Conservation (phyloP, 2,329 filamentous ascomycete genomes). For the Blumeriella jaapii region DNA sequence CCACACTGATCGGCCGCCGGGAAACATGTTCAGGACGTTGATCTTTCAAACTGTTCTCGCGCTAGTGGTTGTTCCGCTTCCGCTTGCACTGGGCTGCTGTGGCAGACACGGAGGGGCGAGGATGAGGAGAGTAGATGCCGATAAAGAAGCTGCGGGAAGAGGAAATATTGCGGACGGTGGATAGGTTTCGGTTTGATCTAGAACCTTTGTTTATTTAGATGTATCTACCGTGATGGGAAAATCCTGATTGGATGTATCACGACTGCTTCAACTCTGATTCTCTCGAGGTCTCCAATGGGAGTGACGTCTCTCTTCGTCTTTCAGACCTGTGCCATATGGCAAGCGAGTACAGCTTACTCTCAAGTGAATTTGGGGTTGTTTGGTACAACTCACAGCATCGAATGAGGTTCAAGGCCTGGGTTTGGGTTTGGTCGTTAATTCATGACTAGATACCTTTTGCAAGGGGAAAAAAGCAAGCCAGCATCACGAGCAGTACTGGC, state of each 20-base stretch:
- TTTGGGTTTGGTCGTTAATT: no score
- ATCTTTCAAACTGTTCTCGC: constrained; percentile 70
- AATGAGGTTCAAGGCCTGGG: no score
- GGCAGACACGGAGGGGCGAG: constrained; percentile 43
- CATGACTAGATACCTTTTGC: no score
- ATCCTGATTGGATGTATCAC: background rate
- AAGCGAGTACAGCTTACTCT: no score
- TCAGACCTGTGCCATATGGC: no score
- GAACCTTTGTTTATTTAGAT: background rate
- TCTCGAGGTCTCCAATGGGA: background rate
- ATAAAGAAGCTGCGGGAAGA: constrained; percentile 15
- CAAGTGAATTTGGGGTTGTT: no score
- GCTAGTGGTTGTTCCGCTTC: constrained; percentile 51
- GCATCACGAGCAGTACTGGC: no score
- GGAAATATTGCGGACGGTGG: constrained; percentile 8
- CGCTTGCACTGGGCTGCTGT: constrained; percentile 59
- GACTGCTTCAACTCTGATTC: background rate
- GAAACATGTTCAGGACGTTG: constrained; percentile 63
- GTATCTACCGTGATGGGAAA: background rate
- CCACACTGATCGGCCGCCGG: constrained; percentile 40
- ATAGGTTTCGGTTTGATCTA: constrained; percentile 1
- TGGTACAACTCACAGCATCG: no score
- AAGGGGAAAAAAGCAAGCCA: no score
- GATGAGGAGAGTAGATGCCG: constrained; percentile 37
- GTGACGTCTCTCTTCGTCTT: background rate